These are phyloP conservation scores for Pueraria montana DNA, from an alignment of 306 rosid genomes.

Conservation along the genomic window DNA sequence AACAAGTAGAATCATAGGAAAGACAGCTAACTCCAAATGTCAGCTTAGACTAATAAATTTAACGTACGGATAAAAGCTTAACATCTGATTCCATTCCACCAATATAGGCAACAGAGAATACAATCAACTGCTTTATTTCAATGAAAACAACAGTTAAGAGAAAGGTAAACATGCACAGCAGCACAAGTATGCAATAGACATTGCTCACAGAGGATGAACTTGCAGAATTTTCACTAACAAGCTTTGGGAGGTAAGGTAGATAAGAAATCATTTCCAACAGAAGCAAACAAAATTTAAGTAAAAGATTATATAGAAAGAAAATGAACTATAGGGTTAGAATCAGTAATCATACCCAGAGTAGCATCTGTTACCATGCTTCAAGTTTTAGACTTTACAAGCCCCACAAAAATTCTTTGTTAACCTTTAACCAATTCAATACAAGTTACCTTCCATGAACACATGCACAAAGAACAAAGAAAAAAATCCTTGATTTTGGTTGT, in stretches of 20 bases:
- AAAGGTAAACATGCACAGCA: constrained; percentile 19
- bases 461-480: too few species aligned
- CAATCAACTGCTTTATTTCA: neutral
- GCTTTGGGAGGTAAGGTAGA: constrained; percentile 17
- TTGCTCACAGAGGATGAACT: neutral
- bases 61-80: neutral
- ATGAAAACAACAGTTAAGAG: neutral
- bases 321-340: neutral
- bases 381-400: too few species aligned
- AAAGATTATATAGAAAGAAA: neutral
- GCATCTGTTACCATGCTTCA: too few species aligned
- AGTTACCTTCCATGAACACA: too few species aligned
- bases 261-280: too few species aligned
- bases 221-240: neutral
- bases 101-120: neutral
- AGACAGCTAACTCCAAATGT: neutral
- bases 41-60: constrained; percentile 36
- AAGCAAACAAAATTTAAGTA: too few species aligned
- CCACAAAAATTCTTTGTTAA: too few species aligned
- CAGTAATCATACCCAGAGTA: too few species aligned
- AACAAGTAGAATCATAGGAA: neutral
- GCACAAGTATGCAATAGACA: neutral
- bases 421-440: too few species aligned
- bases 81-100: constrained; percentile 23
- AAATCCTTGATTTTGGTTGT: too few species aligned